Evolutionary conservation across 345 rosid genomes (phyloP), one percentile per base, ranked within the genome.

Genomic region (Arabidopsis suecica): DNA sequence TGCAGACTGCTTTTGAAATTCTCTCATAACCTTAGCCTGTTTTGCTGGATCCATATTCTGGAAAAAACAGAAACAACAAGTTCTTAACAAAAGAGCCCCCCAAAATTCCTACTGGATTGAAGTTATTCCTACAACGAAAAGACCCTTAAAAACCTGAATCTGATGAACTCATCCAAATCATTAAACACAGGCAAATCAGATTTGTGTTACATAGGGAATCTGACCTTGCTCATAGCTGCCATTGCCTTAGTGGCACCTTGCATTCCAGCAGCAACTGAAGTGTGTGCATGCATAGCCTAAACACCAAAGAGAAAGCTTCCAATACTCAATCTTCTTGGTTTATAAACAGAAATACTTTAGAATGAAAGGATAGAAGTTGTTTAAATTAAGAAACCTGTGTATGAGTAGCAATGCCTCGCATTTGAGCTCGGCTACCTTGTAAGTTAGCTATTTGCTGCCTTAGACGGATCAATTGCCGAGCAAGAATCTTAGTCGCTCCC

Each of bases 361-460:
- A 41, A 11, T 3, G 20, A 20, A 59, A 61, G 22, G 75, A 48
- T 61, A 28, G 20, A 61, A 5, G 11, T 28, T 30, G 11, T 28
- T 30, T 16, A 1, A 33, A 62, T 22, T 7, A 55, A n/a, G 0
- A 57, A 47, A 91, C 99, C 90, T 91, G 99, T 0, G 99, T 91
- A 81, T 94, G 98, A 78, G 98, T 94, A 61, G 98, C 93, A 23
- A 94, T 86, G 83, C 99, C 99, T 86, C 97, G 85, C 88, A 94
- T 88, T 78, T 94, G 99, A 85, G 97, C 97, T 79, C 96, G 88
- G 83, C 99, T 94, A 37, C 96, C 90, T 82, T 94, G 97, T 74
- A 94, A 83, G 60, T 89, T 90, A 54, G 89, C 84, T 67, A 94
- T 94, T 79, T 94, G 99, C 69, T 94, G 97, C 76, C 97, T 91